Evolutionary conservation across 2,329 filamentous ascomycete genomes (phyloP), one percentile per base, ranked within the genome.

Genomic region (Claviceps purpurea): DNA sequence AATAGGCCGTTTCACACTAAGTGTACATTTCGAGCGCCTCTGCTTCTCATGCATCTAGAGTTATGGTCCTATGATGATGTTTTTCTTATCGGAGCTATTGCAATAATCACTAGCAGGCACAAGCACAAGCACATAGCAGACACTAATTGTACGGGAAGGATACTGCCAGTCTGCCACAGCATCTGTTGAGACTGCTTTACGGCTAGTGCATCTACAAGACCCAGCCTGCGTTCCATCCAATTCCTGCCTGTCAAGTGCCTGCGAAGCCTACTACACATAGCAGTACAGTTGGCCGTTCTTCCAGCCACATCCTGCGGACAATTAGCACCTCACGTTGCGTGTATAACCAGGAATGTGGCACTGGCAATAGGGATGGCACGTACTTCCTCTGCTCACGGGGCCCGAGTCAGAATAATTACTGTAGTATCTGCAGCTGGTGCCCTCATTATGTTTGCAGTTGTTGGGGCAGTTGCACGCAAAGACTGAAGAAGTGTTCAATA

Each of bases 391-490:
- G 10, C 24, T 26, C 30, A 47, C 24, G 11, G 44, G 24, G n/a
- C 26, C 44, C 26, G n/a, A 20, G 26, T 38, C 45, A 30, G 45
- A 47, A 20, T 20, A 20, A 30, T 37, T 37, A 16, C 37, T 47
- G 44, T 47, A 37, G 26, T 47, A 47, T n/a, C 11, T 47, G 44
- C 44, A 47, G 30, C 30, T 47, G 13, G 45, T 37, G 30, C 45
- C 45, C 3, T 47, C 3, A 13, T 47, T 47, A 18, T 47, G 45
- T 16, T 6, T 5, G 45, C 30, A 37, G 30, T 38, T 47, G 30
- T 47, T 47, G 45, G 30, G 45, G 22, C 45, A 47, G 30, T 47
- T 47, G 45, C 45, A 47, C 30, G 45, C 45, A 47, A 38, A 47
- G 45, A 2, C 20, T 20, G 20, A 20, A 20, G 20, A 20, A 20